A percentile compares a stretch with the other conserved stretches of the same genome.
Conservation (phyloP, 2,329 filamentous ascomycete species). For the Colletotrichum sp. region DNA sequence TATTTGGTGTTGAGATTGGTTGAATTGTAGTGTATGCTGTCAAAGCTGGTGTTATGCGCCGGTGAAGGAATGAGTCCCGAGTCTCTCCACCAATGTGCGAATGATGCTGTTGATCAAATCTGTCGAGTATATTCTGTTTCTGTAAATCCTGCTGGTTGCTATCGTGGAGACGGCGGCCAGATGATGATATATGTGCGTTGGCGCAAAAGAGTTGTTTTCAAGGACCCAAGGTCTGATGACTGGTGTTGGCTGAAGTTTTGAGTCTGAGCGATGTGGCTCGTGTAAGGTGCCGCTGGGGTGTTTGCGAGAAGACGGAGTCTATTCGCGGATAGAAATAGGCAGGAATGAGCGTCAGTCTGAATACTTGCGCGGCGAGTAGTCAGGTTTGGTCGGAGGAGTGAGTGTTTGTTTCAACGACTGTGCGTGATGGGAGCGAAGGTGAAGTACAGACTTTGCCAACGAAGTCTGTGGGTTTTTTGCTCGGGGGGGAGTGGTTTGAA, state of each 20-base stretch:
- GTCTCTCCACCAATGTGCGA: conserved; percentile 14
- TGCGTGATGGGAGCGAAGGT: conserved; percentile 8
- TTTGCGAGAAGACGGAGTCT: conserved; percentile 24
- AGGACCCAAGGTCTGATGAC: not conserved
- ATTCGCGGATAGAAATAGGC: conserved; percentile 19
- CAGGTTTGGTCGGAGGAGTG: conserved; percentile 30
- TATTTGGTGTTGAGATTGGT: conserved; percentile 11
- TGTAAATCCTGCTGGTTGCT: not conserved
- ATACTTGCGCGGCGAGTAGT: conserved; percentile 33
- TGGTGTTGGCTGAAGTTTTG: not conserved
- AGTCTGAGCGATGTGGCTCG: conserved; percentile 5
- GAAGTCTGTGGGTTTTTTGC: conserved; percentile 44
- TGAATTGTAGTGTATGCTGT: conserved; percentile 16
- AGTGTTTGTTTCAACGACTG: conserved; percentile 20
- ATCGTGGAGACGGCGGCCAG: not conserved
- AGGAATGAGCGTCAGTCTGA: conserved; percentile 23
- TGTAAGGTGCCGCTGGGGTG: not conserved
- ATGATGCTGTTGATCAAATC: conserved; percentile 3
- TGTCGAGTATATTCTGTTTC: not conserved
- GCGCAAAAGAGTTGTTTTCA: not conserved
- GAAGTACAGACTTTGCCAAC: conserved; percentile 58
- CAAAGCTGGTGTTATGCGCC: conserved; percentile 23
- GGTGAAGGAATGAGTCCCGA: conserved; percentile 8
- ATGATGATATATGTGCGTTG: conserved; percentile 6
- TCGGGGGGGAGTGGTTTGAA: conserved; percentile 11